phyloP scores from a whole-genome alignment of 805 yeast species.

The Cyberlindnera euphorbiiphila region DNA sequence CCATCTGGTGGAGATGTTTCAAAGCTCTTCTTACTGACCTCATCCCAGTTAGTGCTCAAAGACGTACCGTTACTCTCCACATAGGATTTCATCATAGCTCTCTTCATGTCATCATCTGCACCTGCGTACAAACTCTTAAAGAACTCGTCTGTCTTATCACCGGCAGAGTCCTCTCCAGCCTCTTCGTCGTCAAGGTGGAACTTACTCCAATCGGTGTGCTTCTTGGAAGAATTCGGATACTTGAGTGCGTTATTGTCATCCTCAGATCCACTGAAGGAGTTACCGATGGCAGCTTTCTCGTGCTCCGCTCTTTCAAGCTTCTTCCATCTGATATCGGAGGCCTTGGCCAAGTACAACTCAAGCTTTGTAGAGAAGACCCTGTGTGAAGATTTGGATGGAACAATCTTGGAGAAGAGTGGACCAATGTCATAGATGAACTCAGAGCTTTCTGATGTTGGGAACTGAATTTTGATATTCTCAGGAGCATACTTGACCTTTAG shows the following conservation, averaged over 20 bases:
- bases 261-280: background rate
- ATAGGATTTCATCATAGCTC: slow-evolving; percentile 97
- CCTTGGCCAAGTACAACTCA: slow-evolving; percentile 61
- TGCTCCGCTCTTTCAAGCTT: slow-evolving; percentile 32
- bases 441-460: slow-evolving; percentile 46
- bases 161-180: slow-evolving; percentile 40
- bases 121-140: slow-evolving; percentile 69
- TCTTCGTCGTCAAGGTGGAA: slow-evolving; percentile 43
- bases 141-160: slow-evolving; percentile 54
- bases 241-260: slow-evolving; percentile 4
- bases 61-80: slow-evolving; percentile 94
- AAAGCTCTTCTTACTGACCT: slow-evolving; percentile 63
- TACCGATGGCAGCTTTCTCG: slow-evolving; percentile 7
- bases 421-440: slow-evolving; percentile 57
- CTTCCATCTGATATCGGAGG: slow-evolving; percentile 47
- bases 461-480: slow-evolving; percentile 38
- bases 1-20: slow-evolving; percentile 27
- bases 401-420: slow-evolving; percentile 50
- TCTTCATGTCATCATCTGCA: slow-evolving; percentile 80
- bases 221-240: slow-evolving; percentile 65
- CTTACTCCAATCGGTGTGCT: slow-evolving; percentile 66
- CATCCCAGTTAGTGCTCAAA: slow-evolving; percentile 89
- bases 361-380: slow-evolving; percentile 68
- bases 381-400: slow-evolving; percentile 39
- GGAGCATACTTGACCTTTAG: slow-evolving; percentile 37